A percentile compares a stretch with the other conserved stretches of the same genome.
These are phyloP conservation scores for Fonsecaea multimorphosa DNA, from an alignment of 2,329 filamentous ascomycete genomes.

Conservation along the genomic window DNA sequence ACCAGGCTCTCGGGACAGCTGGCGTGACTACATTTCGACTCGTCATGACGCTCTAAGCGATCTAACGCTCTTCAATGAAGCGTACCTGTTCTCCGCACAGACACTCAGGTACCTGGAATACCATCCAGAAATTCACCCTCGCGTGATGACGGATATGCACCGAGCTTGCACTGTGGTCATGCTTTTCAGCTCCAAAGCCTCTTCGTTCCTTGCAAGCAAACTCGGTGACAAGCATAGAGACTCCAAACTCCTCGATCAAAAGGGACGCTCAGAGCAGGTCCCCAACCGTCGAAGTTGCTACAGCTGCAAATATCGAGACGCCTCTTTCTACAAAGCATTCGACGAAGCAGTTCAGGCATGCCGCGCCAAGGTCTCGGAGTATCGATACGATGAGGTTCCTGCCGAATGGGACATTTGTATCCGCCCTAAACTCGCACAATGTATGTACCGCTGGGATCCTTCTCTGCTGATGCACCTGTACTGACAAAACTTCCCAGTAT, in stretches of 20 bases:
- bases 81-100: constrained; percentile 23
- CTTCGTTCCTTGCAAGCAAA: not conserved
- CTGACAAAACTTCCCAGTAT: constrained; percentile 44
- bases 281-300: not conserved
- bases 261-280: not conserved
- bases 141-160: constrained; percentile 48
- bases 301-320: not conserved
- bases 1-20: constrained; percentile 48
- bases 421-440: constrained; percentile 52
- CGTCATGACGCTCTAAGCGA: not conserved
- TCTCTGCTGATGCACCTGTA: not conserved
- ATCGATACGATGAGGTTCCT: constrained; percentile 44
- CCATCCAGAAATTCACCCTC: constrained; percentile 44
- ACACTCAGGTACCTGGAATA: constrained; percentile 40
- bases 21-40: constrained; percentile 31
- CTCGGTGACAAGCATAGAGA: not conserved
- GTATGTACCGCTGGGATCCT: constrained; percentile 31
- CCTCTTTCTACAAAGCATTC: not conserved
- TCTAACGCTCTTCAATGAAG: not conserved
- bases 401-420: constrained; percentile 50
- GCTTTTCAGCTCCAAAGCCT: constrained; percentile 44
- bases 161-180: constrained; percentile 48
- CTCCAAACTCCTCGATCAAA: constrained; percentile 3
- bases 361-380: constrained; percentile 44
- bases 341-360: not conserved